Conservation (phyloP, 2,329 filamentous ascomycete species). For the Dothistroma septosporum region DNA sequence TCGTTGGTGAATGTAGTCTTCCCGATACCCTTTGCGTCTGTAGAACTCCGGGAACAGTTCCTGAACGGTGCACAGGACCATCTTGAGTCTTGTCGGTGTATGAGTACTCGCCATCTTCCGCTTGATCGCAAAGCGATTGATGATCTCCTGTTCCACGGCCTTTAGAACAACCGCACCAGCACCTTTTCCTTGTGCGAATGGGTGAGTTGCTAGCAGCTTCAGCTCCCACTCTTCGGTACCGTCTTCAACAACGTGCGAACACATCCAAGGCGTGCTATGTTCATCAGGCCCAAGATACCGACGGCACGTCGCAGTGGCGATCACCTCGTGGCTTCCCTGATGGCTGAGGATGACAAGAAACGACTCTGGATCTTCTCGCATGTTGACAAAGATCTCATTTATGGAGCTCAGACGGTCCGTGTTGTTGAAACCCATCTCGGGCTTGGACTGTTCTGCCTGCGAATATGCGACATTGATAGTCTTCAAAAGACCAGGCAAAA, state of each 20-base stretch:
- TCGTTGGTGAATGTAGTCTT: constrained; percentile 14
- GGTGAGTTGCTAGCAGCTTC: constrained; percentile 15
- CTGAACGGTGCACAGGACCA: constrained; percentile 14
- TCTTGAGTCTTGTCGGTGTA: constrained; percentile 1
- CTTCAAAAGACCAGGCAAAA: constrained; percentile 9
- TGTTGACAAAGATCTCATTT: constrained; percentile 11
- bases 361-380: constrained; percentile 12
- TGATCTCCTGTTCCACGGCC: constrained; percentile 11
- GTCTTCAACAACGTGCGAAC: constrained; percentile 5
- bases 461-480: constrained; percentile 17
- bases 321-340: constrained; percentile 2
- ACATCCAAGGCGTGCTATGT: constrained; percentile 8
- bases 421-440: constrained; percentile 9
- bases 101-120: not conserved
- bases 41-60: constrained; percentile 17
- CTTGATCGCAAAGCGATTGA: not conserved
- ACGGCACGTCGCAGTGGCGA: constrained; percentile 17
- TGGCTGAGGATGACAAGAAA: constrained; percentile 14
- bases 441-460: constrained; percentile 7
- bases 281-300: constrained; percentile 12
- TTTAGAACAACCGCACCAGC: constrained; percentile 16
- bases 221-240: constrained; percentile 18
- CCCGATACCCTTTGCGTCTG: constrained; percentile 11
- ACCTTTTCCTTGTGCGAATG: constrained; percentile 11
- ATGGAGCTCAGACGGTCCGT: constrained; percentile 12